phyloP scores from a whole-genome alignment of 176 grass and related monocot species.

The Poa pratensis region DNA sequence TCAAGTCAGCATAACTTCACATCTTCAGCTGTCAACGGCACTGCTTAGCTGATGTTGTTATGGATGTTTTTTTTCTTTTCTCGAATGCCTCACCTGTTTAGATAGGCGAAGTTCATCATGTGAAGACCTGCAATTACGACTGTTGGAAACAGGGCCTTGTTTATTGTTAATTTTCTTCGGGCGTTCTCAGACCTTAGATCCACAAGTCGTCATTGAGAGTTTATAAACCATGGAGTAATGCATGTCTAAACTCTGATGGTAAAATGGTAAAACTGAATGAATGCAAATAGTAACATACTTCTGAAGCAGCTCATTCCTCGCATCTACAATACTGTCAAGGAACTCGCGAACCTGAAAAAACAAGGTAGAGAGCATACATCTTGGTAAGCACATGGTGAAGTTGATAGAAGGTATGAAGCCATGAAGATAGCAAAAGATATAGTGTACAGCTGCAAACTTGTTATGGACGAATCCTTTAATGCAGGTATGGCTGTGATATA shows the following conservation, averaged over 20 bases:
- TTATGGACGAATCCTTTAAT: neutral
- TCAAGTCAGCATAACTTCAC: neutral
- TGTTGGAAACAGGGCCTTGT: slow-evolving; percentile 82
- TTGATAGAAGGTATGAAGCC: slow-evolving; percentile 19
- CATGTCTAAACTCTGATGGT: slow-evolving; percentile 21
- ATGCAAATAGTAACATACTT: slow-evolving; percentile 59
- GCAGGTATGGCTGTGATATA: slow-evolving; percentile 3
- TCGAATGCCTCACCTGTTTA: slow-evolving; percentile 67
- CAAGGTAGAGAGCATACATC: slow-evolving; percentile 14
- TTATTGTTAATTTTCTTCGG: slow-evolving; percentile 90
- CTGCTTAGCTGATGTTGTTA: neutral
- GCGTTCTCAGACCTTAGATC: slow-evolving; percentile 63
- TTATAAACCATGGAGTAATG: slow-evolving; percentile 18
- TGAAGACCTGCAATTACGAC: slow-evolving; percentile 63
- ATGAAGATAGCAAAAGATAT: slow-evolving; percentile 19
- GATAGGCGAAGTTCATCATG: slow-evolving; percentile 75
- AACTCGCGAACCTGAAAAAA: slow-evolving; percentile 77
- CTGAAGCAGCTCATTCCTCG: slow-evolving; percentile 83
- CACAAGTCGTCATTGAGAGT: slow-evolving; percentile 17
- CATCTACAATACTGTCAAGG: slow-evolving; percentile 72
- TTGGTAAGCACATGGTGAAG: slow-evolving; percentile 1
- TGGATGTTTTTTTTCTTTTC: neutral
- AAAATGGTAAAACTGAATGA: slow-evolving; percentile 29
- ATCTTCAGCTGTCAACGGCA: neutral
- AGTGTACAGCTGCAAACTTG: neutral